Evolutionary conservation across 2,329 filamentous ascomycete species (phyloP), one percentile per base, ranked within the genome.

Genomic region (Cladorrhinum sp.): DNA sequence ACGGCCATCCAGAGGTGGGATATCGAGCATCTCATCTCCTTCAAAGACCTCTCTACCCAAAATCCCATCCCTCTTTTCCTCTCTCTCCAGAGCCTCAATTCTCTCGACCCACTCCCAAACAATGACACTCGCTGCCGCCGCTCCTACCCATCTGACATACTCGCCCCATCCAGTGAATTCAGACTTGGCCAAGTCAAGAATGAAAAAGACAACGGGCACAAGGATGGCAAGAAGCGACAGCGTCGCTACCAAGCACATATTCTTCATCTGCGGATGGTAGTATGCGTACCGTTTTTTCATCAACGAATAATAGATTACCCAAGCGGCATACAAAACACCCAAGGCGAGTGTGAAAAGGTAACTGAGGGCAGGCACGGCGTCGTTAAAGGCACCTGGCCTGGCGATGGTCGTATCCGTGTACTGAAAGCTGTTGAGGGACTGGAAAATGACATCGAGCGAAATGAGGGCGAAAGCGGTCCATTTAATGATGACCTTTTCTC

Each of bases 91-190:
- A 0, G 92, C 91, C 73, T 97, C 93, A 54, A 97, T 97, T 24
- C 93, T 85, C 74, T 97, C 93, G 2, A 97, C 93, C 93, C 93
- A 97, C 74, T 97, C 93, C 93, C 93, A 97, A 1, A 97, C 93
- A 21, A 96, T 91, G n/a, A 96, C 93, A 75, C 92, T 96, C 26
- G 93, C 93, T 1, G 92, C 92, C 0, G 93, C 92, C 1, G 92
- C 92, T 53, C 93, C 93, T n/a, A 96, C 93, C 93, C 93, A 97
- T 69, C 92, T 83, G 51, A 96, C 93, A 71, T 96, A 97, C 71
- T 96, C 93, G 71, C 93, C 93, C 93, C 93, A 97, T 8, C 90
- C 91, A 42, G 91, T 91, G 63, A 96, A 88, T 63, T 91, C 87
- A 24, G 91, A 89, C 69, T 94, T 88, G 8, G 89, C 88, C 54